A percentile compares a stretch with the other conserved stretches of the same genome.
phyloP scores from a whole-genome alignment of 78 protist species.

The Acrasis kona region DNA sequence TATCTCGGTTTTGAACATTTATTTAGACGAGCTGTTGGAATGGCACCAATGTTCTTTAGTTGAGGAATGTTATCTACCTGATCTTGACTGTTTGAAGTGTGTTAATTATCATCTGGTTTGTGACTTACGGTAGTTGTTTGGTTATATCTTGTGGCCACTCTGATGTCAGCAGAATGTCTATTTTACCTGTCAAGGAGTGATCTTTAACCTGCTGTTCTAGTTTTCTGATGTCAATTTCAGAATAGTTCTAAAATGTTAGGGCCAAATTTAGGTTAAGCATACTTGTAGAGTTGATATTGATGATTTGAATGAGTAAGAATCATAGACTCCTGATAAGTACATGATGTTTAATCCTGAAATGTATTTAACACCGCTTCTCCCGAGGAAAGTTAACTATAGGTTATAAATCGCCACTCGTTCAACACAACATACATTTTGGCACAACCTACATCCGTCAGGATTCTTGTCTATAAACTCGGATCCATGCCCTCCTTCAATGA shows the following conservation, averaged over 20 bases:
- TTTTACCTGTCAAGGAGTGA: too few relatives aligned
- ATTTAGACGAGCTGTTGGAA: background rate
- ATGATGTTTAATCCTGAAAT: slow-evolving; percentile 17
- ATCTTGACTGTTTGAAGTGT: too few relatives aligned
- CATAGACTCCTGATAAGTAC: slow-evolving; percentile 25
- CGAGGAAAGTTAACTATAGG: background rate
- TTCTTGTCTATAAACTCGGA: background rate
- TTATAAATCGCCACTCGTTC: slow-evolving; percentile 1
- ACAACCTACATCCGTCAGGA: background rate
- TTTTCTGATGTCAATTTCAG: too few relatives aligned
- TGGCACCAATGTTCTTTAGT: too few relatives aligned
- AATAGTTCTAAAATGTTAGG: too few relatives aligned
- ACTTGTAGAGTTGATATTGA: too few relatives aligned
- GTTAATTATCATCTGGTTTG: too few relatives aligned
- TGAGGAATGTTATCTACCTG: too few relatives aligned
- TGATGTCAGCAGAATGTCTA: slow-evolving; percentile 31
- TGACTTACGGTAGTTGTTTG: too few relatives aligned
- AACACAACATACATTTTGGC: slow-evolving; percentile 6
- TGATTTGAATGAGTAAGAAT: slow-evolving; percentile 2
- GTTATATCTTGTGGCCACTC: slow-evolving; percentile 31
- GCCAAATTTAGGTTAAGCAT: background rate
- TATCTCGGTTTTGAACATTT: background rate
- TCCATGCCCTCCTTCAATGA: slow-evolving; percentile 6
- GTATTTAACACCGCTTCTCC: slow-evolving; percentile 23
- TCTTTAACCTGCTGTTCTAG: too few relatives aligned